Base-by-base conservation (phyloP, 2,329 filamentous ascomycete genomes). In the Zymoseptoria passerinii region DNA sequence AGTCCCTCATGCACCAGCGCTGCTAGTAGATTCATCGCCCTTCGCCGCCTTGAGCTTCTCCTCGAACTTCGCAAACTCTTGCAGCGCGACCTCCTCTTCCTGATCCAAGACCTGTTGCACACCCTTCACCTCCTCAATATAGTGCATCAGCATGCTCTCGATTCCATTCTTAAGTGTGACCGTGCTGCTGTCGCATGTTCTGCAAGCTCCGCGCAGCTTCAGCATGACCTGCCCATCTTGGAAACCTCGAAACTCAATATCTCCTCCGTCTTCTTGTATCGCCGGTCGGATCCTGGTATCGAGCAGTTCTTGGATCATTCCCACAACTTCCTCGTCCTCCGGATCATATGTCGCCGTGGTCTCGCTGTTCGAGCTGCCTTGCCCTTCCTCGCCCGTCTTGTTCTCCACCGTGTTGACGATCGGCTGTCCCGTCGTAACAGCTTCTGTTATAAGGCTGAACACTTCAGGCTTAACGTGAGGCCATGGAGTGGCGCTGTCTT, bases 91-190 rank as follows among this genome's bases (percentile, higher is more conserved):
- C 74, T 95, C 90, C 72, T 97, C 94, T 75, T 96, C 94, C 67
- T 90, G 83, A 67, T 97, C 92, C 68, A 96, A 74, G 2, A 96
- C 87, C 74, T 97, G 92, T 63, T 90, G 84, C 49, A 99, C 92
- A 2, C 88, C 90, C 74, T 95, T 87, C 48, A 97, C 94, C 74
- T 97, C 94, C 73, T 96, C 92, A 64, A 97, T 96, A 84, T 96
- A 75, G 54, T 72, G 70, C 70, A 96, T 96, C 72, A 97, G 75
- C 94, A 99, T 97, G 65, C 89, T 90, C 80, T 99, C 94, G 66
- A 99, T 99, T 6, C 94, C 94, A 72, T 95, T 97, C 80, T 95
- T 96, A 65, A 99, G 76, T 28, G 94, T 99, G 40, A 96, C 92
- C 0, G 94, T 97, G 73, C 92, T 96, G 51, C 90, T 95, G 74